Evolutionary conservation across 345 rosid genomes (phyloP).

Genomic region (Citrus inodora): DNA sequence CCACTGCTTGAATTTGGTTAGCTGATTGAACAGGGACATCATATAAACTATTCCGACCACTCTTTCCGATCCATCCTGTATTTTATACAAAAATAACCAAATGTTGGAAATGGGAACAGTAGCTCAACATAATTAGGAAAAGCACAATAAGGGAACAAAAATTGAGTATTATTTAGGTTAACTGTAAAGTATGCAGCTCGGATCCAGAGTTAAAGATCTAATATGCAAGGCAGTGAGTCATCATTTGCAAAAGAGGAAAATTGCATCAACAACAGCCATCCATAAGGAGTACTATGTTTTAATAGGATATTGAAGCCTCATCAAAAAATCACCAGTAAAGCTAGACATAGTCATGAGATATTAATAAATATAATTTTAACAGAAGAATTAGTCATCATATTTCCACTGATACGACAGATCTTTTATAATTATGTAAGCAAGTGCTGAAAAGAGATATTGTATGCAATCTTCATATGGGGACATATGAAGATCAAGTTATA

Average conservation of each 20-base stretch:
- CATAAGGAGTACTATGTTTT: neutral
- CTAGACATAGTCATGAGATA: neutral
- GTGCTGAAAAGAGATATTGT: neutral
- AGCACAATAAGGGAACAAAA: neutral
- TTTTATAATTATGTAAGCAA: neutral
- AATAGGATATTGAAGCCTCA: neutral
- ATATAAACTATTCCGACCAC: conserved; percentile 30
- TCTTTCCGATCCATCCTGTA: conserved; percentile 47
- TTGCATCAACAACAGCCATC: neutral
- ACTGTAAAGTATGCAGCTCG: neutral
- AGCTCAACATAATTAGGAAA: neutral
- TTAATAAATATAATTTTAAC: too few relatives aligned
- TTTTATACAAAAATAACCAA: conserved; percentile 10
- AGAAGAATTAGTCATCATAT: neutral
- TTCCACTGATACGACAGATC: neutral
- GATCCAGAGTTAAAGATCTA: neutral
- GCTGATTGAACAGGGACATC: conserved; percentile 44
- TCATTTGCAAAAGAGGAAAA: neutral
- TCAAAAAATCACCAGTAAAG: neutral
- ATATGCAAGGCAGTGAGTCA: neutral
- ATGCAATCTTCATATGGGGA: neutral
- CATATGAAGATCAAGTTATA: neutral
- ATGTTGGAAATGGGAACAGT: conserved; percentile 9
- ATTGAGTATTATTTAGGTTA: neutral
- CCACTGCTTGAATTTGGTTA: conserved; percentile 25